Percentiles rank a stretch among this genome's conserved stretches.
These are phyloP conservation scores for Pisolithus sp. DNA, from an alignment of 768 basidiomycete genomes.

Conservation along the genomic window DNA sequence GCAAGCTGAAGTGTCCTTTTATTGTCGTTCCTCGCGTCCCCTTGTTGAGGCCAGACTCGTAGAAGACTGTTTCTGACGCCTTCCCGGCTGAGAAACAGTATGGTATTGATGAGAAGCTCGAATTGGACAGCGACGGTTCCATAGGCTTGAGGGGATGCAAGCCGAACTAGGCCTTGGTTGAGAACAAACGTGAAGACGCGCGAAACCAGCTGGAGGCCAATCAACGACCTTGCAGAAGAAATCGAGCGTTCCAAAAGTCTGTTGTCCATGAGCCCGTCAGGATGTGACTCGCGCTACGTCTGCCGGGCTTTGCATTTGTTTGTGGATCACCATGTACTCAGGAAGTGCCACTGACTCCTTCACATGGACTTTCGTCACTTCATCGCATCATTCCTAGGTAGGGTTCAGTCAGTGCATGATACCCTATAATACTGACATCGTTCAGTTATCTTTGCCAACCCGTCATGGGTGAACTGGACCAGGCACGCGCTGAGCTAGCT, in stretches of 20 bases:
- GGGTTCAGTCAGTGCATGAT: too few relatives aligned
- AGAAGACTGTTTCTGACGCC: slow-evolving; percentile 84
- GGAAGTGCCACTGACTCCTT: too few relatives aligned
- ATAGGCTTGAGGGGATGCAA: slow-evolving; percentile 79
- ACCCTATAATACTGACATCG: too few relatives aligned
- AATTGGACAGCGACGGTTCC: slow-evolving; percentile 92
- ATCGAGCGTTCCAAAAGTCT: slow-evolving; percentile 27
- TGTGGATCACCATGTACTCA: background rate
- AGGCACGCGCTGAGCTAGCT: too few relatives aligned
- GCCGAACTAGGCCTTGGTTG: slow-evolving; percentile 81
- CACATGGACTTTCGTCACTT: too few relatives aligned
- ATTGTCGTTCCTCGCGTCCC: background rate
- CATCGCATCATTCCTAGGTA: too few relatives aligned
- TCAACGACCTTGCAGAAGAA: slow-evolving; percentile 54
- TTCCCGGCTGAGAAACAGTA: slow-evolving; percentile 90
- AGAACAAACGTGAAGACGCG: slow-evolving; percentile 81
- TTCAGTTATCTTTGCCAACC: too few relatives aligned
- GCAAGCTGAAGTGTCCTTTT: slow-evolving; percentile 2
- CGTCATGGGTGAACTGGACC: too few relatives aligned
- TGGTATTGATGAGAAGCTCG: slow-evolving; percentile 83
- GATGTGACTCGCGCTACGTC: background rate
- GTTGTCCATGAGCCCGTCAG: slow-evolving; percentile 1
- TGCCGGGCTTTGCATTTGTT: background rate
- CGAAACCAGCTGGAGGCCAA: slow-evolving; percentile 81
- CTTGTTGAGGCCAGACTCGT: slow-evolving; percentile 37